Percentiles rank a stretch among this genome's conserved stretches.
These are phyloP conservation scores for Penicillium sclerotigenum DNA, from an alignment of 2,329 filamentous ascomycete genomes.

Conservation along the genomic window DNA sequence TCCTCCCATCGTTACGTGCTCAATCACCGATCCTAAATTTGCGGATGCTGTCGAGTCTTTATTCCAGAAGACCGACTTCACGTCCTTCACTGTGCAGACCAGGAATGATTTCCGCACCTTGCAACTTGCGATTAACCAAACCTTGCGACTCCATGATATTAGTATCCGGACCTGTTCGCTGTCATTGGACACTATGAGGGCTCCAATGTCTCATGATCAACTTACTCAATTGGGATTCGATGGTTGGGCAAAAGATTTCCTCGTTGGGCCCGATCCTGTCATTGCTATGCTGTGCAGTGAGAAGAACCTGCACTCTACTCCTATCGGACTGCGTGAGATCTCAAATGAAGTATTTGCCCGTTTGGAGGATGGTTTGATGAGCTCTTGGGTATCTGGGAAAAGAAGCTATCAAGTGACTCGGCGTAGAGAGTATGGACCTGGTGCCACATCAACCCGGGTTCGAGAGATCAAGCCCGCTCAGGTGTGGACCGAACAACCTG, in stretches of 20 bases:
- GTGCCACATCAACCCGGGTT: slow-evolving; percentile 67
- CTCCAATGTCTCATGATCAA: slow-evolving; percentile 56
- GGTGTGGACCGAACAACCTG: slow-evolving; percentile 74
- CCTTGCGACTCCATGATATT: slow-evolving; percentile 65
- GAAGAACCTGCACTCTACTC: slow-evolving; percentile 65
- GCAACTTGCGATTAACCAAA: slow-evolving; percentile 60
- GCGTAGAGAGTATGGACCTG: slow-evolving; percentile 75
- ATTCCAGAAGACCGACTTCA: slow-evolving; percentile 53
- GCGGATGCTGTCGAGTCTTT: slow-evolving; percentile 59
- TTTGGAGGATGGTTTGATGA: slow-evolving; percentile 60
- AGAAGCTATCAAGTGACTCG: slow-evolving; percentile 64
- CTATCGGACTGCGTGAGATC: slow-evolving; percentile 62
- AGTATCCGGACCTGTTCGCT: slow-evolving; percentile 64
- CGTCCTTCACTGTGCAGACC: slow-evolving; percentile 71
- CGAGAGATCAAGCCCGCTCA: slow-evolving; percentile 58
- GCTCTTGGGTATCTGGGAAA: slow-evolving; percentile 66
- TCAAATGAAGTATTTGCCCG: slow-evolving; percentile 64
- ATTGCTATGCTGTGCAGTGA: slow-evolving; percentile 83
- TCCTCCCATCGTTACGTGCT: slow-evolving; percentile 76
- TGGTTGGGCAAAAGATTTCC: slow-evolving; percentile 72
- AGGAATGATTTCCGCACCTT: slow-evolving; percentile 71
- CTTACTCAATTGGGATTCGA: slow-evolving; percentile 65
- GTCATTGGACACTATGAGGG: slow-evolving; percentile 53
- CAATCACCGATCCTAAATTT: slow-evolving; percentile 69
- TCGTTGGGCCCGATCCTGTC: slow-evolving; percentile 78